phyloP scores from a whole-genome alignment of 1,139 yeast genomes.

The Pichia sp. region DNA sequence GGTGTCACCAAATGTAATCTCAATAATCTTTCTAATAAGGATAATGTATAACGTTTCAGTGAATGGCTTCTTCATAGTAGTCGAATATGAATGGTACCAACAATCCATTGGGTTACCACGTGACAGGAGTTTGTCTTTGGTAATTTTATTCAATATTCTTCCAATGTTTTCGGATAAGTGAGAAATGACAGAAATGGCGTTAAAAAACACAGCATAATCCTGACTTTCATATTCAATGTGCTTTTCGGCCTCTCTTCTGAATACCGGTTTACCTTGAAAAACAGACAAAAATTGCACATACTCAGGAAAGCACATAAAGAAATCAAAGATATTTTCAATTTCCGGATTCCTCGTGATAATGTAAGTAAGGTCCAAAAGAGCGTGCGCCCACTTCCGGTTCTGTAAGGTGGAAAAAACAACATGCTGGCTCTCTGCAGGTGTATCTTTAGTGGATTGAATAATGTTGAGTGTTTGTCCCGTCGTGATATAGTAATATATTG shows the following conservation, averaged over 20 bases:
- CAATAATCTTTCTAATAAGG: conserved; percentile 14
- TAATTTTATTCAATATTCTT: conserved; percentile 36
- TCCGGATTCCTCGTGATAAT: conserved; percentile 64
- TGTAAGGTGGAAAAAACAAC: conserved; percentile 47
- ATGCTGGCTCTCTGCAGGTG: conserved; percentile 31
- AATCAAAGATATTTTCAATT: conserved; percentile 17
- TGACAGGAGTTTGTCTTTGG: conserved; percentile 11
- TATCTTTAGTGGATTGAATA: conserved; percentile 26
- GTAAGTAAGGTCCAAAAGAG: conserved; percentile 78
- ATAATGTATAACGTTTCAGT: conserved; percentile 16
- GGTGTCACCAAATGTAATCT: conserved; percentile 7
- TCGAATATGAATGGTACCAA: conserved; percentile 15
- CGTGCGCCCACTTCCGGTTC: conserved; percentile 77
- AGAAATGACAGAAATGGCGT: conserved; percentile 63
- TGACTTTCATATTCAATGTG: conserved; percentile 92
- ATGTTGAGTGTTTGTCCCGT: conserved; percentile 47
- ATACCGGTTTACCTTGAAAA: conserved; percentile 76
- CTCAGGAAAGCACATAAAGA: conserved; percentile 35
- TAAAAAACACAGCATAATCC: conserved; percentile 76
- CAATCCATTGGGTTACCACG: conserved; percentile 17
- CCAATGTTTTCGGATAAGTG: conserved; percentile 56
- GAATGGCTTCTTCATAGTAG: conserved; percentile 15
- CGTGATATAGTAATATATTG: conserved; percentile 60
- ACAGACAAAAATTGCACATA: conserved; percentile 59
- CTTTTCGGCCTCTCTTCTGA: conserved; percentile 66